Conservation (phyloP, 257 asterid species). For the Nyctanthes arbortristis region DNA sequence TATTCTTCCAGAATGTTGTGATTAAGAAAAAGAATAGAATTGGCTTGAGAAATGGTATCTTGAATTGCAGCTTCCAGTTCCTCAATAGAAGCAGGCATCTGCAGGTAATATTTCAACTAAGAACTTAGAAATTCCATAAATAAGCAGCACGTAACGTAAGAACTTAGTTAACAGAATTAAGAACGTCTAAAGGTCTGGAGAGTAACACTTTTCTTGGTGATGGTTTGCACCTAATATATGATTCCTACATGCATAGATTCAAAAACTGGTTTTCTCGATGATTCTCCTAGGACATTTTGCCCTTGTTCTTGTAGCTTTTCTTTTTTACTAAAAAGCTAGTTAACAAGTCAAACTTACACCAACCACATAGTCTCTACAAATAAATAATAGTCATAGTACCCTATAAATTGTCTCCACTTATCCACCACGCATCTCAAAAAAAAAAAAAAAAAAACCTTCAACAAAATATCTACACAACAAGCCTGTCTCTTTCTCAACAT, state of each 20-base stretch:
- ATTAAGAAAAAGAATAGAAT: constrained; percentile 80
- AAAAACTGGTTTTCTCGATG: not conserved
- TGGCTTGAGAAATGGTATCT: constrained; percentile 78
- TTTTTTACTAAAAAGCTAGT: too few species aligned
- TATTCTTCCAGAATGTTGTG: constrained; percentile 83
- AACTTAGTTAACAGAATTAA: not conserved
- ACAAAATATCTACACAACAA: too few species aligned
- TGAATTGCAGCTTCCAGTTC: constrained; percentile 84
- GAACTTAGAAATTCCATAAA: constrained; percentile 24
- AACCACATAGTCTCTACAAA: too few species aligned
- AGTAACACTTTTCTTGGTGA: not conserved
- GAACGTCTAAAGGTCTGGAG: not conserved
- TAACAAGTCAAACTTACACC: too few species aligned
- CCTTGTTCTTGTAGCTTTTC: too few species aligned
- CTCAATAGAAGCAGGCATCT: constrained; percentile 95
- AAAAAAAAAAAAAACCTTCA: too few species aligned
- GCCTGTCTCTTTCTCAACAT: not conserved
- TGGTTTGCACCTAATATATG: not conserved
- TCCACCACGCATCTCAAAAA: too few species aligned
- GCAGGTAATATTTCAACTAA: constrained; percentile 30
- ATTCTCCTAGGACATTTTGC: not conserved
- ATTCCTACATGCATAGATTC: not conserved
- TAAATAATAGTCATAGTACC: too few species aligned
- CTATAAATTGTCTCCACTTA: too few species aligned
- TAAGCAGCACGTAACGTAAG: constrained; percentile 21